These are phyloP conservation scores for Novymonas esmeraldas DNA, from an alignment of 208 protist genomes.

Conservation along the genomic window DNA sequence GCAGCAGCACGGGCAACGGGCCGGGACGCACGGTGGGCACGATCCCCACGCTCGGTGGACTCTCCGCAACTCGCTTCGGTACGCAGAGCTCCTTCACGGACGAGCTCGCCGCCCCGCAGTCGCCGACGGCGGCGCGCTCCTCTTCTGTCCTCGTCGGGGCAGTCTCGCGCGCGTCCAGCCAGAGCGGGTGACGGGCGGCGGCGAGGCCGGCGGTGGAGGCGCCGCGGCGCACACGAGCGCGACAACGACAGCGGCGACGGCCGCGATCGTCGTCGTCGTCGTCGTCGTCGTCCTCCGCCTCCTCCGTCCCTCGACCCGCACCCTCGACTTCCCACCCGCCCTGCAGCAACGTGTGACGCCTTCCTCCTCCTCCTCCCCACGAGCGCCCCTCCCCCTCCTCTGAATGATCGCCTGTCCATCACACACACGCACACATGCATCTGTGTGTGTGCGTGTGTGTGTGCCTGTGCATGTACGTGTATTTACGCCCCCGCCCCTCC, in stretches of 20 bases:
- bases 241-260: neutral
- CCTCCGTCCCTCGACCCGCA: neutral
- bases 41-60: neutral
- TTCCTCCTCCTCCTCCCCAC: neutral
- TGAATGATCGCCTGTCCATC: too few species aligned
- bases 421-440: too few species aligned
- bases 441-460: neutral
- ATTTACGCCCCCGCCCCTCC: too few species aligned
- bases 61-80: slow-evolving; percentile 6
- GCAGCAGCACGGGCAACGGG: neutral
- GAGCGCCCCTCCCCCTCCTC: too few species aligned
- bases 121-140: neutral
- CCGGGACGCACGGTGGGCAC: neutral
- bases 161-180: slow-evolving; percentile 7
- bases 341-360: neutral
- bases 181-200: neutral
- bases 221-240: neutral
- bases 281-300: neutral
- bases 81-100: slow-evolving; percentile 17
- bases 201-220: neutral
- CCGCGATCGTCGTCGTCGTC: neutral
- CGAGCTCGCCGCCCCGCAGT: neutral
- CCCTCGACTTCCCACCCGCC: neutral
- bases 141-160: neutral
- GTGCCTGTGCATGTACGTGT: too few species aligned